Conservation (phyloP, 2,329 filamentous ascomycete species). For the Penicillium sp. region DNA sequence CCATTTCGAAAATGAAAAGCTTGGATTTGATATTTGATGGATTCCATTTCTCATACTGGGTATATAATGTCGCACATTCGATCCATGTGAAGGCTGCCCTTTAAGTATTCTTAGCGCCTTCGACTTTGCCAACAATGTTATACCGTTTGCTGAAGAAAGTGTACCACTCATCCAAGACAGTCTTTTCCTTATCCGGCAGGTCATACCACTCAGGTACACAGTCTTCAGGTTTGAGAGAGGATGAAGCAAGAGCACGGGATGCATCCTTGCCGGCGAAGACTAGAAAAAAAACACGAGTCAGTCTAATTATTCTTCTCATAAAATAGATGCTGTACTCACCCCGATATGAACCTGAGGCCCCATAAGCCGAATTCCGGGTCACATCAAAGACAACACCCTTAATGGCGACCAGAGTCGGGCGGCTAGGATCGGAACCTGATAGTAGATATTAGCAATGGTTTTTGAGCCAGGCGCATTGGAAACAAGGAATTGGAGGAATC, state of each 20-base stretch:
- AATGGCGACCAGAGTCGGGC: conserved; percentile 60
- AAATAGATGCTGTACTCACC: conserved; percentile 55
- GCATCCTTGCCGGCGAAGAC: conserved; percentile 96
- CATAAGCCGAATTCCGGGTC: conserved; percentile 82
- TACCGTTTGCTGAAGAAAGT: conserved; percentile 97
- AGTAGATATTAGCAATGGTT: neutral
- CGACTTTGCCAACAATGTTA: conserved; percentile 63
- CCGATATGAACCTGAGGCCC: conserved; percentile 76
- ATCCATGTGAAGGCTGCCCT: neutral
- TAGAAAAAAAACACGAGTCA: conserved; percentile 38
- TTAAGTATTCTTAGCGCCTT: conserved; percentile 39
- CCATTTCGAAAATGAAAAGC: conserved; percentile 21
- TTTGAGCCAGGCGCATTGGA: neutral
- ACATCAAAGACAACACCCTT: conserved; percentile 96
- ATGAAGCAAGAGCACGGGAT: conserved; percentile 83
- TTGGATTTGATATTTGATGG: conserved; percentile 13
- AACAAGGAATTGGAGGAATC: neutral
- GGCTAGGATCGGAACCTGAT: conserved; percentile 41
- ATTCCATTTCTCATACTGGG: neutral
- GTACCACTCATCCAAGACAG: conserved; percentile 83
- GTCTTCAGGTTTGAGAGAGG: conserved; percentile 81
- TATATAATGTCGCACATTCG: conserved; percentile 6
- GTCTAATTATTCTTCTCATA: neutral
- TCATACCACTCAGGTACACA: conserved; percentile 79
- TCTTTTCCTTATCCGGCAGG: conserved; percentile 79